Percentiles rank a stretch among this genome's conserved stretches.
phyloP scores from a whole-genome alignment of 768 basidiomycete genomes.

The Neoboletus brunneissimus region DNA sequence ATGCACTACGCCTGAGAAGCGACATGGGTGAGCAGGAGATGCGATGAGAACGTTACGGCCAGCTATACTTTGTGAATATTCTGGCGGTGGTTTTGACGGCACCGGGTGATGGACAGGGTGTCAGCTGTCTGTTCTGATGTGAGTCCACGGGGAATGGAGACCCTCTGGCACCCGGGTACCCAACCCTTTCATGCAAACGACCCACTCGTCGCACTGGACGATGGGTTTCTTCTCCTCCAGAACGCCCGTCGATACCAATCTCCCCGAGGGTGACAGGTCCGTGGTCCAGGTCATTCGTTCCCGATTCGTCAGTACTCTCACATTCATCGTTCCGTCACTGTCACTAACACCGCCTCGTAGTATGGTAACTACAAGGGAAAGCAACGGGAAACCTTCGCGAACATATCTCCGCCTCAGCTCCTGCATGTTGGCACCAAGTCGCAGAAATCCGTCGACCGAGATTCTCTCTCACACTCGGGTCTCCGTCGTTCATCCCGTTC shows the following conservation, averaged over 20 bases:
- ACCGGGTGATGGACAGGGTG: slow-evolving; percentile 23
- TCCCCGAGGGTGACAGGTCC: slow-evolving; percentile 39
- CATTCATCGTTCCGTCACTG: slow-evolving; percentile 12
- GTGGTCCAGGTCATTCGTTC: slow-evolving; percentile 59
- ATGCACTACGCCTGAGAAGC: background rate
- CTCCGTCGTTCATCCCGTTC: slow-evolving; percentile 20
- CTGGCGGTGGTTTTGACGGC: background rate
- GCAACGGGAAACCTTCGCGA: slow-evolving; percentile 43
- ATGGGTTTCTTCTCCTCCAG: slow-evolving; percentile 36
- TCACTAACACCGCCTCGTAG: slow-evolving; percentile 30
- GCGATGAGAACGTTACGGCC: background rate
- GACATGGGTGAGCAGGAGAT: slow-evolving; percentile 8
- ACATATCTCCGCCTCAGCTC: slow-evolving; percentile 34
- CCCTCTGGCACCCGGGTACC: slow-evolving; percentile 23
- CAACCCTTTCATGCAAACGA: background rate
- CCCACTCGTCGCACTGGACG: background rate
- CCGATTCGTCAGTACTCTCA: slow-evolving; percentile 49
- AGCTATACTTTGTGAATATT: background rate
- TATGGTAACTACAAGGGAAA: slow-evolving; percentile 60
- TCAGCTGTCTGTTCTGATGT: slow-evolving; percentile 19
- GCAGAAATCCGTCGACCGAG: slow-evolving; percentile 20
- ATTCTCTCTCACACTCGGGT: slow-evolving; percentile 12
- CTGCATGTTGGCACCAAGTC: slow-evolving; percentile 20
- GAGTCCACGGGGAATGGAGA: slow-evolving; percentile 2
- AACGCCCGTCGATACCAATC: slow-evolving; percentile 13